Percentiles rank a stretch among this genome's conserved stretches.
These are phyloP conservation scores for Arabidopsis lyrata DNA, from an alignment of 441 rosid genomes.

Conservation along the genomic window DNA sequence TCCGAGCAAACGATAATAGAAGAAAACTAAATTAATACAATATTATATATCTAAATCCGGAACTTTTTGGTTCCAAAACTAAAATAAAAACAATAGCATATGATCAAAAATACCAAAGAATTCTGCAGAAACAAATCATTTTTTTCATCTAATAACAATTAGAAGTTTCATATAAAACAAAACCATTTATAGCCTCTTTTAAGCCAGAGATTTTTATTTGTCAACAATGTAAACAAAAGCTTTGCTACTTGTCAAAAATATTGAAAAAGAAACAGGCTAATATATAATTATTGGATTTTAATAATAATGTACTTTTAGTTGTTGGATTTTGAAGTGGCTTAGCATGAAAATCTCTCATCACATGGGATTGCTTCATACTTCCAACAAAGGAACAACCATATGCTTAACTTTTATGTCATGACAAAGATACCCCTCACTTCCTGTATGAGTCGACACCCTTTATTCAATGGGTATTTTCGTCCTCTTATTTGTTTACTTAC, in stretches of 20 bases:
- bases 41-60: too few species aligned
- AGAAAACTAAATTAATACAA: too few species aligned
- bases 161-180: neutral
- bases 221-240: neutral
- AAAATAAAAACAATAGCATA: neutral
- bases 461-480: conserved; percentile 18
- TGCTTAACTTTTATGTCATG: conserved; percentile 35
- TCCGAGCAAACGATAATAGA: neutral
- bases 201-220: neutral
- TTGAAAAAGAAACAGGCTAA: neutral
- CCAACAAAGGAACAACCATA: conserved; percentile 46
- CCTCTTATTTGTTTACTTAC: neutral
- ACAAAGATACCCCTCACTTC: conserved; percentile 39
- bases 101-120: neutral
- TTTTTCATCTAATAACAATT: neutral
- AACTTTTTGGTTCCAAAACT: neutral
- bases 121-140: neutral
- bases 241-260: neutral
- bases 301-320: neutral
- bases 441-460: conserved; percentile 28
- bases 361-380: conserved; percentile 48
- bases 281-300: neutral
- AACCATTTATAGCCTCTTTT: neutral
- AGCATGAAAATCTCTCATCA: conserved; percentile 38
- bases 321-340: conserved; percentile 34